Evolutionary conservation across 2,329 filamentous ascomycete species (phyloP).

Genomic region (Penicillium oxalicum): DNA sequence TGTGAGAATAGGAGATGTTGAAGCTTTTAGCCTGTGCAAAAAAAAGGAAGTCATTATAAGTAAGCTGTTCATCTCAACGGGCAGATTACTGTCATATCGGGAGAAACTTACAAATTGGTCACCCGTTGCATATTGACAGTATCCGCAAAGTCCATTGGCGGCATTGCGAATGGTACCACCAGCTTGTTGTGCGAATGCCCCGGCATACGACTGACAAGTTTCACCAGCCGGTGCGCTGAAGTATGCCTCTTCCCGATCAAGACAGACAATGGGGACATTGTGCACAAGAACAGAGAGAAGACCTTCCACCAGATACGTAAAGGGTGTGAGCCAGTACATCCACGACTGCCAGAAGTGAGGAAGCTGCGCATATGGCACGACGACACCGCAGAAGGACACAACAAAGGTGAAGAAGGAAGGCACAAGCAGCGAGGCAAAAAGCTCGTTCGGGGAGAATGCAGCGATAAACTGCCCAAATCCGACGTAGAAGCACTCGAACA

Average conservation of each 20-base stretch:
- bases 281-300: conserved; percentile 54
- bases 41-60: too few relatives aligned
- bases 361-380: conserved; percentile 61
- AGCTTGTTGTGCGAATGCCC: conserved; percentile 46
- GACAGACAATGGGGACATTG: conserved; percentile 52
- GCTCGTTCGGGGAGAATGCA: conserved; percentile 59
- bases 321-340: conserved; percentile 65
- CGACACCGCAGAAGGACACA: conserved; percentile 67
- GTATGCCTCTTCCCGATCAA: conserved; percentile 51
- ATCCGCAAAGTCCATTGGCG: conserved; percentile 55
- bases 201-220: conserved; percentile 56
- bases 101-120: conserved; percentile 50
- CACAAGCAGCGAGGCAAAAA: conserved; percentile 60
- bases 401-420: conserved; percentile 65
- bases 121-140: conserved; percentile 57
- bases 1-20: conserved; percentile 55
- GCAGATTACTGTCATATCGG: too few relatives aligned
- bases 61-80: too few relatives aligned
- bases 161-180: conserved; percentile 58
- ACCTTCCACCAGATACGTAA: conserved; percentile 60
- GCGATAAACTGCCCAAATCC: conserved; percentile 64
- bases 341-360: conserved; percentile 60
- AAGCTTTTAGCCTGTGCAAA: conserved; percentile 40
- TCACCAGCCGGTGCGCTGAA: conserved; percentile 55
- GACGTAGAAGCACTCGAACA: conserved; percentile 62